These are phyloP conservation scores for Flueggea neowawraea DNA, from an alignment of 441 rosid genomes.

Conservation along the genomic window DNA sequence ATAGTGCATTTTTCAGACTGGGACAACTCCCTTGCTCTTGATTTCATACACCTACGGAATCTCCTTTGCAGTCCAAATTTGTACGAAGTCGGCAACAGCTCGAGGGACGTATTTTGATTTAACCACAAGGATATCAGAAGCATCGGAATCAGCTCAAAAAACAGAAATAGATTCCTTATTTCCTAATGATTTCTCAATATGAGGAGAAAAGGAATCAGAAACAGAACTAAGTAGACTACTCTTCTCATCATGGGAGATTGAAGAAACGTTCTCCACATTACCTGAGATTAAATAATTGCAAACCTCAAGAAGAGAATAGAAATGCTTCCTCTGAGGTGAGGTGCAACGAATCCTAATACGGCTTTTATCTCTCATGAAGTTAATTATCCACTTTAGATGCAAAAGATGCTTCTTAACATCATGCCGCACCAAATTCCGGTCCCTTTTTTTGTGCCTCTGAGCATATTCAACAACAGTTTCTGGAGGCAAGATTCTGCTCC, in stretches of 20 bases:
- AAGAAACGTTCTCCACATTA: conserved; percentile 4
- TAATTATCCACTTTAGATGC: conserved; percentile 55
- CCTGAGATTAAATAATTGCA: conserved; percentile 33
- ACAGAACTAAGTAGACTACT: conserved; percentile 12
- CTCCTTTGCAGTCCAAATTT: conserved; percentile 16
- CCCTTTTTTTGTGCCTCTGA: neutral
- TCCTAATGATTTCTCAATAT: conserved; percentile 19
- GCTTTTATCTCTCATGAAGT: conserved; percentile 18
- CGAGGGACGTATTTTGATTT: conserved; percentile 40
- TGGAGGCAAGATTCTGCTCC: conserved; percentile 52
- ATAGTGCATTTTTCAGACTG: no score
- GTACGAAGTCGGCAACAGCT: conserved; percentile 43
- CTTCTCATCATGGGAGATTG: conserved; percentile 15
- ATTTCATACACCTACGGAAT: conserved; percentile 9
- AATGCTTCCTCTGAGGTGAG: conserved; percentile 55
- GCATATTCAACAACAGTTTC: conserved; percentile 40
- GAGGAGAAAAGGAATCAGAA: conserved; percentile 11
- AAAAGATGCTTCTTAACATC: conserved; percentile 54
- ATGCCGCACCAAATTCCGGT: conserved; percentile 12
- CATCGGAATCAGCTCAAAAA: conserved; percentile 15
- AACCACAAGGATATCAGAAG: conserved; percentile 17
- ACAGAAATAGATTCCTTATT: conserved; percentile 10
- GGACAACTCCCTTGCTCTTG: conserved; percentile 21
- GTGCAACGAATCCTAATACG: conserved; percentile 40
- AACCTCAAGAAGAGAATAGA: conserved; percentile 49